Evolutionary conservation across 1,284 basidiomycete genomes (phyloP), one percentile per base, ranked within the genome.

Genomic region (Cutaneotrichosporon cavernicola): DNA sequence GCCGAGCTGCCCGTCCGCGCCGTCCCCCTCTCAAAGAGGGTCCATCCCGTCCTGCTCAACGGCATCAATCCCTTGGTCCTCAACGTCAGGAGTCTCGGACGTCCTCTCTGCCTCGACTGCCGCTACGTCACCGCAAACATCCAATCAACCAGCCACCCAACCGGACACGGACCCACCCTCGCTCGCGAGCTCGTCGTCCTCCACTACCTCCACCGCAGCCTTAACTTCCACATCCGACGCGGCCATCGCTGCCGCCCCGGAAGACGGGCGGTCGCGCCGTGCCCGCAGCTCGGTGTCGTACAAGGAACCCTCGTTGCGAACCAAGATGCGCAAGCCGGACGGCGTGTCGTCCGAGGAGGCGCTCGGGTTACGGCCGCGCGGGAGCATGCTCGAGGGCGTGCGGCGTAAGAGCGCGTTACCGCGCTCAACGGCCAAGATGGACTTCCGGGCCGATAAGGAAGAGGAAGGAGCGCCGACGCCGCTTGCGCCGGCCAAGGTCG

Each of bases 261-360:
- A 64, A 32, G 63, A 62, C 38, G 52, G 36, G 4, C 58, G 60
- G 18, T 36, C 36, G n/a, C 64, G 67, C 18, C 62, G 64, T 34
- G 43, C 60, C 10, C 62, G 64, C 47, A 43, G 55, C n/a, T 62
- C 57, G 13, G 67, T 66, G 8, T 61, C 46, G 40, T 69, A 69
- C 65, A 69, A 69, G 56, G 67, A 69, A 56, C 67, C 67, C 18
- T 56, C 49, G n/a, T 40, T 69, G 46, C 43, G 52, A 9, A 64
- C 62, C 32, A 69, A 69, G 47, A 69, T 69, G 67, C 67, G 67
- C 58, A 69, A 69, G 52, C 67, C 67, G 0, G 67, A 68, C 57
- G 67, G 64, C 34, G 36, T 63, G 18, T 55, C 52, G 5, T 58
- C 60, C 18, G 66, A 67, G 43, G 66, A 67, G 16, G 47, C 56